These are phyloP conservation scores for Monosporozyma servazzii DNA, from an alignment of 805 yeast genomes.

Conservation along the genomic window DNA sequence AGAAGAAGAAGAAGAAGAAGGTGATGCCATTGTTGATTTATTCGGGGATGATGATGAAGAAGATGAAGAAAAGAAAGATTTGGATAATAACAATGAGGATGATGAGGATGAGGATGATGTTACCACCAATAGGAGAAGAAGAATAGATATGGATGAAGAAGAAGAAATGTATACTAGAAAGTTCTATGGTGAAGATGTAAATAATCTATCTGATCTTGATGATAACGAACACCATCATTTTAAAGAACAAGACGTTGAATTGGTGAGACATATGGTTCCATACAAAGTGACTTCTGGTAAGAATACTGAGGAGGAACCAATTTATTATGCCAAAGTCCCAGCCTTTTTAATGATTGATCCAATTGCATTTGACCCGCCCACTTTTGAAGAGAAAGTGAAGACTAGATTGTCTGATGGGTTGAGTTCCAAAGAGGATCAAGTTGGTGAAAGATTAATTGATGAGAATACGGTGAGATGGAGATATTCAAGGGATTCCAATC, in stretches of 20 bases:
- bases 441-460: conserved; percentile 58
- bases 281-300: conserved; percentile 30
- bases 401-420: conserved; percentile 26
- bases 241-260: conserved; percentile 31
- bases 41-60: conserved; percentile 31
- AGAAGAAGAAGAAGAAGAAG: conserved; percentile 12
- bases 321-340: conserved; percentile 59
- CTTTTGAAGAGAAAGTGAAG: conserved; percentile 44
- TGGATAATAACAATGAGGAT: conserved; percentile 22
- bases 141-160: conserved; percentile 30
- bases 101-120: conserved; percentile 13
- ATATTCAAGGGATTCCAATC: conserved; percentile 68
- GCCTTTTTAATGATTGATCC: conserved; percentile 77
- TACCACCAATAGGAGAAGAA: conserved; percentile 17
- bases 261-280: conserved; percentile 38
- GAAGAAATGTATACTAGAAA: conserved; percentile 30
- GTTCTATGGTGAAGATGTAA: conserved; percentile 28
- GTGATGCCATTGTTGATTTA: conserved; percentile 35
- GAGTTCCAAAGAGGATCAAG: conserved; percentile 37
- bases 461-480: conserved; percentile 93
- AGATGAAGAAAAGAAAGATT: conserved; percentile 9
- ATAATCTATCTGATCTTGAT: conserved; percentile 23
- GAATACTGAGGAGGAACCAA: conserved; percentile 24
- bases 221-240: conserved; percentile 28
- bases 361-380: conserved; percentile 74